phyloP scores from a whole-genome alignment of 139 green algal species.

The Chlamydomonas sp. region DNA sequence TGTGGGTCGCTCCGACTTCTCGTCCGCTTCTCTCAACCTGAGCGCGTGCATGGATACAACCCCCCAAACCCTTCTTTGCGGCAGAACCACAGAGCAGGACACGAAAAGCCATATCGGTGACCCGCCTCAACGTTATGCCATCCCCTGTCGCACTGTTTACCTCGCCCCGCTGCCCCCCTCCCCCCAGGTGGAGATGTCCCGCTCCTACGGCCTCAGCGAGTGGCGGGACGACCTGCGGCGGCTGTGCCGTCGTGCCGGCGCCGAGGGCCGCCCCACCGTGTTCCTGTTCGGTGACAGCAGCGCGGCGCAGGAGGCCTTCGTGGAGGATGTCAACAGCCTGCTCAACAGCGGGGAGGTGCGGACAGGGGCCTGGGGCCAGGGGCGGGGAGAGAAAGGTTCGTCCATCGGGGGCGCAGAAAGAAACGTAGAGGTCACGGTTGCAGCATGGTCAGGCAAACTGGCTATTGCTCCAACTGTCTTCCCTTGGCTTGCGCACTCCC shows the following conservation, averaged over 20 bases:
- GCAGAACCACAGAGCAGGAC: no score
- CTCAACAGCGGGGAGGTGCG: slow-evolving; percentile 78
- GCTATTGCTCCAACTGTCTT: no score
- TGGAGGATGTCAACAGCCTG: slow-evolving; percentile 90
- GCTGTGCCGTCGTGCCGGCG: slow-evolving; percentile 73
- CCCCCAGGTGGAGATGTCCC: slow-evolving; percentile 76
- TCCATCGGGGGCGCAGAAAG: background rate
- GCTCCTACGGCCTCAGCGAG: slow-evolving; percentile 69
- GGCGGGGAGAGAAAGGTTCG: background rate
- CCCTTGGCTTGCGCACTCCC: no score
- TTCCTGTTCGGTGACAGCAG: slow-evolving; percentile 90
- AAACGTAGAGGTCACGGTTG: background rate
- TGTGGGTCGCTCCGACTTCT: no score
- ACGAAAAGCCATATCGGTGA: no score
- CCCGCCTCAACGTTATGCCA: no score
- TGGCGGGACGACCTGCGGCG: slow-evolving; percentile 78
- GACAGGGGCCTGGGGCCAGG: no score
- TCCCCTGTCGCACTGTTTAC: background rate
- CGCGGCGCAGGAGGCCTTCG: slow-evolving; percentile 71
- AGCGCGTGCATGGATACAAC: no score
- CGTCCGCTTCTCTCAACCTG: no score
- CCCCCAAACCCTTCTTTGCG: no score
- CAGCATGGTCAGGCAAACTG: no score
- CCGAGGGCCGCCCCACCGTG: slow-evolving; percentile 69
- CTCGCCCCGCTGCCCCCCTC: background rate